Evolutionary conservation across 1,139 yeast genomes (phyloP).

Genomic region (Kodamaea arcana): DNA sequence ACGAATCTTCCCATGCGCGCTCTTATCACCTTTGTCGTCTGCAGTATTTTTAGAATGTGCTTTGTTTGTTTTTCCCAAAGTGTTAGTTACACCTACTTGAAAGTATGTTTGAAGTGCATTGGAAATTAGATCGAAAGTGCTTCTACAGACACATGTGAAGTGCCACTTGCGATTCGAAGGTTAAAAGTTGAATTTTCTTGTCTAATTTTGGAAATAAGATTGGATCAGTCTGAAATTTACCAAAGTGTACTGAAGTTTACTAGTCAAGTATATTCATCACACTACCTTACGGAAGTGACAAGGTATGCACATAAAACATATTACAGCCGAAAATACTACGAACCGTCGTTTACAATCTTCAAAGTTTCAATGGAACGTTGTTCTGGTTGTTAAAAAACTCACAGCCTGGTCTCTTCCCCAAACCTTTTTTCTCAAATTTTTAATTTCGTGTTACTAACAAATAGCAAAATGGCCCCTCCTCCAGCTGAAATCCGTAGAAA

Average conservation of each 20-base stretch:
- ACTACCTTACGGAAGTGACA: neutral
- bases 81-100: neutral
- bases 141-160: too few relatives aligned
- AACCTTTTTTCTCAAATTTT: constrained; percentile 3
- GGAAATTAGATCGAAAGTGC: too few relatives aligned
- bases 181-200: too few relatives aligned
- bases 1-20: neutral
- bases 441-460: constrained; percentile 4
- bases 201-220: too few relatives aligned
- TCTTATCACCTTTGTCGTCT: neutral
- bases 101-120: too few relatives aligned
- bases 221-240: neutral
- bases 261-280: neutral
- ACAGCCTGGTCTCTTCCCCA: neutral
- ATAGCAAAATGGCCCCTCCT: constrained; percentile 41
- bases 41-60: neutral
- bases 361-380: too few relatives aligned
- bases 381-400: neutral
- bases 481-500: constrained; percentile 72
- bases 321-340: too few relatives aligned
- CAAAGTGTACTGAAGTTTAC: neutral
- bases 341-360: too few relatives aligned
- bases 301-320: too few relatives aligned
- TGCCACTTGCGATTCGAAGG: too few relatives aligned
- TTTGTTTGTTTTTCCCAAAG: neutral